These are phyloP conservation scores for Setaria italica DNA, from an alignment of 202 grass and related monocot species.

Conservation along the genomic window DNA sequence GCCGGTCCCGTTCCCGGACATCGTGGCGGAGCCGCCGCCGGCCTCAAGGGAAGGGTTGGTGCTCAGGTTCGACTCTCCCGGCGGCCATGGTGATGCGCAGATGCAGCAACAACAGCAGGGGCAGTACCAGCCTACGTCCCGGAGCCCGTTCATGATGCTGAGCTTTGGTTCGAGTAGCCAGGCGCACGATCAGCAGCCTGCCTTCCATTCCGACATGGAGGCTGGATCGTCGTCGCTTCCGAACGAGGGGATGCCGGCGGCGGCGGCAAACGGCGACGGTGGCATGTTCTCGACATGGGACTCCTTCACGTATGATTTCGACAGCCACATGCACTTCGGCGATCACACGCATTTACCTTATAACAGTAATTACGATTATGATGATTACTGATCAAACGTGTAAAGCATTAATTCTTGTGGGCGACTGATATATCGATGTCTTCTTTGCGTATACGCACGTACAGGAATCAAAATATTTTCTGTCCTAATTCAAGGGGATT, in stretches of 20 bases:
- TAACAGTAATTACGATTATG: slow-evolving; percentile 20
- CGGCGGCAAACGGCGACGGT: not conserved
- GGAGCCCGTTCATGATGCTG: slow-evolving; percentile 45
- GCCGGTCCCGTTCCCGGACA: slow-evolving; percentile 40
- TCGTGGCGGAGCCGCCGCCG: slow-evolving; percentile 26
- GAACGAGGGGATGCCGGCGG: not conserved
- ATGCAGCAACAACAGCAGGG: slow-evolving; percentile 20
- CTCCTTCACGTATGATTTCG: slow-evolving; percentile 40
- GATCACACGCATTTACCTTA: slow-evolving; percentile 37
- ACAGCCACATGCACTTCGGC: slow-evolving; percentile 39
- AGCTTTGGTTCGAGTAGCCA: slow-evolving; percentile 43
- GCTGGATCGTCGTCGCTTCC: slow-evolving; percentile 29
- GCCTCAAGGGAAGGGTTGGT: slow-evolving; percentile 24
- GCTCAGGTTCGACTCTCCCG: slow-evolving; percentile 48
- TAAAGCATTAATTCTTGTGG: not conserved
- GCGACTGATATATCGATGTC: not conserved
- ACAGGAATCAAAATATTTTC: not conserved
- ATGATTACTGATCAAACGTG: slow-evolving; percentile 38
- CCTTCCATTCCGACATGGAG: slow-evolving; percentile 33
- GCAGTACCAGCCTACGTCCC: not conserved
- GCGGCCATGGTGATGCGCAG: not conserved
- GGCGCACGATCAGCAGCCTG: slow-evolving; percentile 7
- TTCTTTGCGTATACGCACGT: no score
- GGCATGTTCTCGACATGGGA: slow-evolving; percentile 42
- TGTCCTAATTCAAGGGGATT: not conserved